Evolutionary conservation across 306 rosid genomes (phyloP), one percentile per base, ranked within the genome.

Genomic region (Geum urbanum): DNA sequence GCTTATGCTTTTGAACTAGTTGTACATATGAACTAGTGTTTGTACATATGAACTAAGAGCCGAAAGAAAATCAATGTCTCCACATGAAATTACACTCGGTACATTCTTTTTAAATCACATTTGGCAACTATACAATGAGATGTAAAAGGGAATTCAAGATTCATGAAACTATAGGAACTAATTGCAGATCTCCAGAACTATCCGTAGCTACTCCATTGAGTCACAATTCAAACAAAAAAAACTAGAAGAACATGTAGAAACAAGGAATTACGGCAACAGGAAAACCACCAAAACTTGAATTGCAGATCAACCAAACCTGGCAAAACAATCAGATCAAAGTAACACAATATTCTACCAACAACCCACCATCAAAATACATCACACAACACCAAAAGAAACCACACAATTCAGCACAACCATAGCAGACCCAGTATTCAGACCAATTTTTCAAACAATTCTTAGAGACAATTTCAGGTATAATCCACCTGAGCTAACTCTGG

Each of bases 401-500:
- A 7, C 59, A 65, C 46, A 86, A 84, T 86, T 84, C 81, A 77
- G 53, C 82, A 76, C 4, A 84, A 74, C 41, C 80, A 54, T 72
- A 80, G 48, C 44, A 74, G 22, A 40, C 67, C 78, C 76, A 78
- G 52, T n/a, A 76, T 74, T 45, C 67, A 59, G 54, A 69, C 24
- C 9, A 52, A 37, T 48, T 63, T 48, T 63, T 9, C 62, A 66
- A 50, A 8, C 27, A 76, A 4, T 39, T 13, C 4, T 24, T 27
- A 57, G 40, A 76, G 67, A 15, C 51, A 19, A n/a, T 55, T 78
- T 63, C 10, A 37, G 43, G 4, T 56, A 22, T 4, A 35, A 11
- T 1, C 18, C 7, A 94, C 99, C 99, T 75, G 95, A 85, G 81
- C 75, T 61, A 69, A 77, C 87, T 83, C 97, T 84, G 70, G 20